Evolutionary conservation across 1,284 basidiomycete species (phyloP), one percentile per base, ranked within the genome.

Genomic region (Xerocomus minutiporus): DNA sequence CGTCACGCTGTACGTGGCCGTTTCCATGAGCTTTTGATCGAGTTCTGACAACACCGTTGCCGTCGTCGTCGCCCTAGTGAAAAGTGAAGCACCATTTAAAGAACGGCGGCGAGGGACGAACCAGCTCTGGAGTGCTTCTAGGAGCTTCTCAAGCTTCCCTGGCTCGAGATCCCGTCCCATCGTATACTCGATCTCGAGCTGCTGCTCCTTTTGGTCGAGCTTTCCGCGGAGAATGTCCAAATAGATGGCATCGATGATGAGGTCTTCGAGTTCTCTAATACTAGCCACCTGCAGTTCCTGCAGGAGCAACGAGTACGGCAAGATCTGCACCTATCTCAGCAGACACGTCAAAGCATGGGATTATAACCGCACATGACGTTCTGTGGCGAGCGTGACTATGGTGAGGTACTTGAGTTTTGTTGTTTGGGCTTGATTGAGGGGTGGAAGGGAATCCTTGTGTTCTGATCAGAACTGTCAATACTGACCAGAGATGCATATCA

Each of bases 231-330:
- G 78, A 45, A 97, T 76, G 61, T 91, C 88, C 36, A 91, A 83
- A 69, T 97, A 98, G 66, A 97, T 92, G 8, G 88, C 86, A 62
- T 97, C 94, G 68, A 99, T 97, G 68, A 97, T 89, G 57, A 97
- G 80, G 69, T 97, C 94, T 68, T 98, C 96, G 4, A 98, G 82
- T 57, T 91, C 88, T 47, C 92, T 84, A 50, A 92, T 83, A 1
- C 80, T 84, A 2, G 81, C 76, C 66, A 93, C 79, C 44, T 90
- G 79, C 17, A 97, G 80, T 2, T 78, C 74, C 48, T 77, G 65
- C 12, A 89, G 78, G 1, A 94, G 77, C 41, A 78, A 72, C 11
- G 79, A 66, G 67, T 93, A 93, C 0, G 88, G 82, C 4, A 93
- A 78, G 54, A 89, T 86, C 90, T 92, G 58, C 8, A 28, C 32